Conservation (phyloP, 495 filamentous ascomycete species). For the Cladorrhinum samala region DNA sequence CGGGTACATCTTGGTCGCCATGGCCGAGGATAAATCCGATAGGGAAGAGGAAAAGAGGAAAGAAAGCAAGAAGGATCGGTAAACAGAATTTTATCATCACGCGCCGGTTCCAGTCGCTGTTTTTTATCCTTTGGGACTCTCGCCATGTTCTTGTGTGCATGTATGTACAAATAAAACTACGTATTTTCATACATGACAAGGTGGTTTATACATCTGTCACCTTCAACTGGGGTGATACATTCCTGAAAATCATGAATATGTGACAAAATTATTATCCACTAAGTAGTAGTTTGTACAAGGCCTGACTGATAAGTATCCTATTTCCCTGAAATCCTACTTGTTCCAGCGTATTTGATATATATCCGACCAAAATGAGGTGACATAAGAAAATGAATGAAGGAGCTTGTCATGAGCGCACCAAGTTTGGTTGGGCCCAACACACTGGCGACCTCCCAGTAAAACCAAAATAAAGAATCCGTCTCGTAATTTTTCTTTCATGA, state of each 20-base stretch:
- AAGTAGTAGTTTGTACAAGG: no score
- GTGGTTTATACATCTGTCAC: no score
- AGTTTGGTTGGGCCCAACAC: background rate
- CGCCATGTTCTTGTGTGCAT: background rate
- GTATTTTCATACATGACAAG: no score
- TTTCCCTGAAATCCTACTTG: background rate
- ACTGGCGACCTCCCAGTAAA: background rate
- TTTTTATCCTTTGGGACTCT: background rate
- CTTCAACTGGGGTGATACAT: no score
- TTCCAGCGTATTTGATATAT: background rate
- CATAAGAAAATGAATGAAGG: background rate
- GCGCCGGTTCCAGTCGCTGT: no score
- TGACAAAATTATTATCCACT: no score
- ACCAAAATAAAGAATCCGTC: background rate
- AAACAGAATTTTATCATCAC: constrained; percentile 2
- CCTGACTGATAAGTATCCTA: background rate
- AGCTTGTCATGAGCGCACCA: background rate
- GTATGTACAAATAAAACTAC: no score
- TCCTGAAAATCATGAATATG: no score
- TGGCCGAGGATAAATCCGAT: constrained; percentile 78
- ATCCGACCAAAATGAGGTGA: background rate
- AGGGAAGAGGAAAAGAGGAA: constrained; percentile 42
- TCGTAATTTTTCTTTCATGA: constrained; percentile 1
- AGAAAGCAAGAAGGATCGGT: constrained; percentile 55
- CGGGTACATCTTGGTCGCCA: constrained; percentile 84